Conservation (phyloP, 1,284 basidiomycete genomes). For the Ustilago trichophora region DNA sequence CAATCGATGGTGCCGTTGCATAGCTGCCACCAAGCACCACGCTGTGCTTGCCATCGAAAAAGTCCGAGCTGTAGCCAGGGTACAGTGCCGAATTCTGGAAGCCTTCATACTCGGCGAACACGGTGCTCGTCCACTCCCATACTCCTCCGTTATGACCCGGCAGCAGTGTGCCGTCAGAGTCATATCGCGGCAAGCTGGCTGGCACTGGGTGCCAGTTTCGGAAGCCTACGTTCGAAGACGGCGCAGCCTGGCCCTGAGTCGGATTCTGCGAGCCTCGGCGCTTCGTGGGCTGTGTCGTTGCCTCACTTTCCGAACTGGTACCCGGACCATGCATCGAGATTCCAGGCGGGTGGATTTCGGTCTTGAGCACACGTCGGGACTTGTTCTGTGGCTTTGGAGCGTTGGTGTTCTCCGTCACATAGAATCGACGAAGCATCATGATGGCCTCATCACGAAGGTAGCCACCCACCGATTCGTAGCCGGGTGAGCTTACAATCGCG, state of each 20-base stretch:
- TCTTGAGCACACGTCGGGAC: constrained; percentile 61
- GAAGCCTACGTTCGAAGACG: constrained; percentile 78
- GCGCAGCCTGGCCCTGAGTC: constrained; percentile 40
- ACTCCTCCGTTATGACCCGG: constrained; percentile 86
- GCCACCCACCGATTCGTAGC: constrained; percentile 82
- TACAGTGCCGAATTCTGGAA: constrained; percentile 81
- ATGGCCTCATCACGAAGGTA: constrained; percentile 92
- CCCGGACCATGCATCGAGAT: constrained; percentile 68
- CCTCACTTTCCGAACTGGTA: constrained; percentile 43
- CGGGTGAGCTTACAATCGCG: constrained; percentile 69
- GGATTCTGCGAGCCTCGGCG: constrained; percentile 36
- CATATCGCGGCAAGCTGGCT: constrained; percentile 48
- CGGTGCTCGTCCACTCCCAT: constrained; percentile 95
- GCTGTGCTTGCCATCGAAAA: constrained; percentile 53
- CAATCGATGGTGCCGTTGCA: constrained; percentile 82
- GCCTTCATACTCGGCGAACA: constrained; percentile 77
- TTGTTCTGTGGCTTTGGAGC: constrained; percentile 65
- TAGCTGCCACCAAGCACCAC: constrained; percentile 87
- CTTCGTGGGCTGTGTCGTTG: not conserved
- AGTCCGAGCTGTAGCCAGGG: constrained; percentile 82
- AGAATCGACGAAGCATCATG: constrained; percentile 91
- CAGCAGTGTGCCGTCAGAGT: constrained; percentile 67
- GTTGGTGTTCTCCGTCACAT: constrained; percentile 92
- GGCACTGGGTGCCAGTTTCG: constrained; percentile 93
- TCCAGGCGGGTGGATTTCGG: constrained; percentile 62